phyloP scores from a whole-genome alignment of 2,329 filamentous ascomycete species.

The Graphilbum ipis-grandicollis region DNA sequence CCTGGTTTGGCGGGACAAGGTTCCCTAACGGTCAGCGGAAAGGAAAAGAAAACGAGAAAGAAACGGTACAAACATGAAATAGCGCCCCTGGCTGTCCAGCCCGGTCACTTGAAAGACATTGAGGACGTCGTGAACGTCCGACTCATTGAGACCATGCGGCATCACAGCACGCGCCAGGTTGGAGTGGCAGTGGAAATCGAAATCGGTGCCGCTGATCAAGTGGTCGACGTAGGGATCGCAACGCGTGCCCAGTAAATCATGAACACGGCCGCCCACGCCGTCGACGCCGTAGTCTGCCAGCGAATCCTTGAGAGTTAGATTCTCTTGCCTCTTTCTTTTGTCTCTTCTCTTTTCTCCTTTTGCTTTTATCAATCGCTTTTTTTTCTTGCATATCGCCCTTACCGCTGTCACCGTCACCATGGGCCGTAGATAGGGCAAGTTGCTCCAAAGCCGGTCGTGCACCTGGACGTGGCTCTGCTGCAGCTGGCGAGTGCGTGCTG shows the following conservation, averaged over 20 bases:
- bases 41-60: not conserved
- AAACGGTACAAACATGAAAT: slow-evolving; percentile 41
- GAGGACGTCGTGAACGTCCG: slow-evolving; percentile 68
- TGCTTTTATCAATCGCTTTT: too few species aligned
- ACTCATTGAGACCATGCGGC: slow-evolving; percentile 50
- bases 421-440: slow-evolving; percentile 59
- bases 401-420: slow-evolving; percentile 48
- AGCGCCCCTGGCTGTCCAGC: slow-evolving; percentile 51
- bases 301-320: too few species aligned
- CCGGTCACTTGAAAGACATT: slow-evolving; percentile 80
- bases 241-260: slow-evolving; percentile 67
- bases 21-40: slow-evolving; percentile 1
- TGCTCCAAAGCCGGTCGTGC: slow-evolving; percentile 61
- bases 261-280: slow-evolving; percentile 47
- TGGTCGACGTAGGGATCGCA: slow-evolving; percentile 75
- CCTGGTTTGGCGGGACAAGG: slow-evolving; percentile 35
- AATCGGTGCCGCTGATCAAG: slow-evolving; percentile 51
- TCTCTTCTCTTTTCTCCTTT: too few species aligned
- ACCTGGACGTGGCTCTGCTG: slow-evolving; percentile 58
- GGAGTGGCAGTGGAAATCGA: slow-evolving; percentile 72
- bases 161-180: slow-evolving; percentile 60
- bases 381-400: too few species aligned
- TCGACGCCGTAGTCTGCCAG: slow-evolving; percentile 43
- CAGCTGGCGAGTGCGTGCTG: slow-evolving; percentile 58
- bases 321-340: not conserved